Evolutionary conservation across 768 basidiomycete genomes (phyloP).

Genomic region (Suillus tomentosus): DNA sequence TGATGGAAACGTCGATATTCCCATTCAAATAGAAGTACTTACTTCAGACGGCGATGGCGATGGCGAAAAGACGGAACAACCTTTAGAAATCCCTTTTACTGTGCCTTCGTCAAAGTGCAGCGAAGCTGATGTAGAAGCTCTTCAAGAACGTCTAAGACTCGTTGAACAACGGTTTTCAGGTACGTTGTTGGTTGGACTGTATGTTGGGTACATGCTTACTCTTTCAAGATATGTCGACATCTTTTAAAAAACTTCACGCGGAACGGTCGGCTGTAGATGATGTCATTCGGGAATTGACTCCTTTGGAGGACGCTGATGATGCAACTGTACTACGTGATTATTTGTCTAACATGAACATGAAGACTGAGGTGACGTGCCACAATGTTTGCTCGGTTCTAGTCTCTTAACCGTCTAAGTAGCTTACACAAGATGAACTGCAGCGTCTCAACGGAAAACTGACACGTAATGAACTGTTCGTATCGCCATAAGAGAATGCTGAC

Average conservation of each 20-base stretch:
- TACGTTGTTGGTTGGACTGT: conserved; percentile 27
- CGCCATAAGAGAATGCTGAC: conserved; percentile 11
- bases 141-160: conserved; percentile 66
- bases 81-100: conserved; percentile 3
- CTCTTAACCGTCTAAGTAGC: conserved; percentile 38
- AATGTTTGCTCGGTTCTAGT: background rate
- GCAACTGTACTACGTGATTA: conserved; percentile 70
- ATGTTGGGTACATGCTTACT: conserved; percentile 9
- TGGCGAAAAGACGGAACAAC: background rate
- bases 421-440: conserved; percentile 77
- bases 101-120: conserved; percentile 5
- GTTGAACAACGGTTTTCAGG: conserved; percentile 81
- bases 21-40: background rate
- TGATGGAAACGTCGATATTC: background rate
- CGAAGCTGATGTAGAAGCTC: conserved; percentile 48
- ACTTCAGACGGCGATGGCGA: background rate
- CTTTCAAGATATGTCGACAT: conserved; percentile 70
- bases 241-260: conserved; percentile 74
- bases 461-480: conserved; percentile 48
- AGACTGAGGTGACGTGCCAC: conserved; percentile 61
- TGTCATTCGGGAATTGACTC: conserved; percentile 69
- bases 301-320: conserved; percentile 67
- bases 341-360: conserved; percentile 63
- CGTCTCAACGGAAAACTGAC: conserved; percentile 71
- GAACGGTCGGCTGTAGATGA: conserved; percentile 71